Conservation (phyloP, 108 stramenopile species). For the Skeletonema potamos region DNA sequence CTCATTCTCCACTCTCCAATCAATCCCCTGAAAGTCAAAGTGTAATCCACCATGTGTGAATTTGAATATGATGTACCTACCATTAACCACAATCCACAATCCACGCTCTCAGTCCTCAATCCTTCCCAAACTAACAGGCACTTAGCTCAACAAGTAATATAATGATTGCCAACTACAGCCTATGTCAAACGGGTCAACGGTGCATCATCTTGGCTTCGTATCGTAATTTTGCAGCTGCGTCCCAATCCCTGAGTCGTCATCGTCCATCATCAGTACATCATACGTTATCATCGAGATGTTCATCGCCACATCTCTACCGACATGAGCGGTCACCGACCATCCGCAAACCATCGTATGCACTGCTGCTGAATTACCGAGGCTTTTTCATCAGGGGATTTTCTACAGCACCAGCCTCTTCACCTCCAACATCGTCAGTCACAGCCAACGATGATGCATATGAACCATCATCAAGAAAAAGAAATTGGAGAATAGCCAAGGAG, state of each 20-base stretch:
- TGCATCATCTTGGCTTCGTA: not conserved
- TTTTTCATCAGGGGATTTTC: not conserved
- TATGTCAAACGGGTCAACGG: too few relatives aligned
- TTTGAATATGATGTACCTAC: too few relatives aligned
- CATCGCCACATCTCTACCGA: not conserved
- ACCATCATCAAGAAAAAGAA: slow-evolving; percentile 2
- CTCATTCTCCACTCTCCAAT: too few relatives aligned
- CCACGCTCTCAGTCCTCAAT: too few relatives aligned
- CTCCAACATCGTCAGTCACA: not conserved
- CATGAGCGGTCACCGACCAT: not conserved
- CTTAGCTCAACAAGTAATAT: too few relatives aligned
- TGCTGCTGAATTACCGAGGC: not conserved
- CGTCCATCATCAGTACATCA: not conserved
- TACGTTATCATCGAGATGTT: not conserved
- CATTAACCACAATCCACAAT: too few relatives aligned
- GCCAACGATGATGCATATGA: not conserved
- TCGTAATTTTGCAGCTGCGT: not conserved
- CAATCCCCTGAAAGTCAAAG: too few relatives aligned
- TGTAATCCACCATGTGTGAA: too few relatives aligned
- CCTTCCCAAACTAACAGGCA: too few relatives aligned
- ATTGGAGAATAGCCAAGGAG: slow-evolving; percentile 33
- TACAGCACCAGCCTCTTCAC: not conserved
- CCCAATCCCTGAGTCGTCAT: not conserved
- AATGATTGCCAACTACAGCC: too few relatives aligned
- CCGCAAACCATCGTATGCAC: not conserved